A percentile compares a stretch with the other conserved stretches of the same genome.
Evolutionary conservation across 345 rosid species (phyloP).

Genomic region (Anastatica hierochuntica): DNA sequence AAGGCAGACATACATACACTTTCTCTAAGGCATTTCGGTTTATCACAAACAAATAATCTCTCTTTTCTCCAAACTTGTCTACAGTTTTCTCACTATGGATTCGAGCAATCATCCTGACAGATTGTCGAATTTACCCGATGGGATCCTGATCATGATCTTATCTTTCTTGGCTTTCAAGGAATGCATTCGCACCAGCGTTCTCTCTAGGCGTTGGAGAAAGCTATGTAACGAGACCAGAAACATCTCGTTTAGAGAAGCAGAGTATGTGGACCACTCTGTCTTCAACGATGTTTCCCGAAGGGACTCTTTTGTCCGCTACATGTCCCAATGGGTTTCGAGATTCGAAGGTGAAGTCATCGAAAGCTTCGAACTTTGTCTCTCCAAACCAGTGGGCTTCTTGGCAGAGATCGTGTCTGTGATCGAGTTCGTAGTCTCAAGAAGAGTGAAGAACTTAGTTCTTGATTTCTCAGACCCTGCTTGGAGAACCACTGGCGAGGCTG

Average conservation of each 20-base stretch:
- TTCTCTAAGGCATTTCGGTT: no score
- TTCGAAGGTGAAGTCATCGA: neutral
- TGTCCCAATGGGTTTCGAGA: slow-evolving; percentile 6
- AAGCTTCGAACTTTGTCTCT: slow-evolving; percentile 16
- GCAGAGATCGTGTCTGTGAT: slow-evolving; percentile 5
- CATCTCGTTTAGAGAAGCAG: slow-evolving; percentile 25
- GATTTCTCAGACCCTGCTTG: slow-evolving; percentile 35
- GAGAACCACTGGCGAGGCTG: neutral
- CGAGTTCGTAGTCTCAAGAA: slow-evolving; percentile 7
- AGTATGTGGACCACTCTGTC: neutral
- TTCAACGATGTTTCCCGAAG: neutral
- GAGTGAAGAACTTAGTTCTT: slow-evolving; percentile 18
- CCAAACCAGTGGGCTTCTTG: slow-evolving; percentile 12
- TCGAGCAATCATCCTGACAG: neutral
- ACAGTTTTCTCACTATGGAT: slow-evolving; percentile 4
- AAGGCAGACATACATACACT: no score
- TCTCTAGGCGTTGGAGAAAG: slow-evolving; percentile 27
- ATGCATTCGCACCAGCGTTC: slow-evolving; percentile 22
- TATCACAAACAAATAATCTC: no score
- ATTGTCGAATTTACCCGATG: slow-evolving; percentile 7
- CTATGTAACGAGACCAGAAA: slow-evolving; percentile 12
- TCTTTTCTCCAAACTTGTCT: no score
- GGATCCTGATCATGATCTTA: slow-evolving; percentile 11
- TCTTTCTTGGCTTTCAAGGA: slow-evolving; percentile 33
- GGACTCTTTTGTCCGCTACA: slow-evolving; percentile 13